phyloP scores from a whole-genome alignment of 108 stramenopile species.

The Stephanodiscus minutulus region DNA sequence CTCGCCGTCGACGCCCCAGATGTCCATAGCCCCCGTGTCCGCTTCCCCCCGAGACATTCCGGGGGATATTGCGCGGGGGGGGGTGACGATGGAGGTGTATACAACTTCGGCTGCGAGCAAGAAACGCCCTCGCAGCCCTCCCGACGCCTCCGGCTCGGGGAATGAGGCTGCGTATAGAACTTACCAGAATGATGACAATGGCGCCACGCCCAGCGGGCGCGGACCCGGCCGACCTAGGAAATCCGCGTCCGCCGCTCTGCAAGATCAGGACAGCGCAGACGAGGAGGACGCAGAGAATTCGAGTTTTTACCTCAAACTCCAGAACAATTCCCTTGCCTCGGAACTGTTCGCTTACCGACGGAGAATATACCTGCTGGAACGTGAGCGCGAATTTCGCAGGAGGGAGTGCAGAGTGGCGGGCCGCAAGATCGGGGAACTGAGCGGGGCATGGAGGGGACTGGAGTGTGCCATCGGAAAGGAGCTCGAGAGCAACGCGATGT shows the following conservation, averaged over 20 bases:
- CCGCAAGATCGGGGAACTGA: slow-evolving; percentile 33
- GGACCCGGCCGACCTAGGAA: slow-evolving; percentile 23
- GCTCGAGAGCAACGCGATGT: slow-evolving; percentile 9
- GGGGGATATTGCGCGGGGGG: slow-evolving; percentile 6
- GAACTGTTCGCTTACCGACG: slow-evolving; percentile 69
- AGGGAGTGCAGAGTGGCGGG: slow-evolving; percentile 58
- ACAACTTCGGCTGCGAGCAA: slow-evolving; percentile 14
- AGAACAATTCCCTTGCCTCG: slow-evolving; percentile 74
- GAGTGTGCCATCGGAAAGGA: slow-evolving; percentile 40
- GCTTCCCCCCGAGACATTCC: slow-evolving; percentile 14
- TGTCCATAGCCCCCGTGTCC: slow-evolving; percentile 8
- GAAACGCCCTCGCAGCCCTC: slow-evolving; percentile 41
- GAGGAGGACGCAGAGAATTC: slow-evolving; percentile 63
- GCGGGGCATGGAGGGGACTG: slow-evolving; percentile 37
- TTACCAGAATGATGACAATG: slow-evolving; percentile 1
- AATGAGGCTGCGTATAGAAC: slow-evolving; percentile 27
- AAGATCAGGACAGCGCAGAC: slow-evolving; percentile 29
- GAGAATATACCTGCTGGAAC: slow-evolving; percentile 54
- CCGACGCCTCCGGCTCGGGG: slow-evolving; percentile 24
- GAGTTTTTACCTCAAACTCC: slow-evolving; percentile 75
- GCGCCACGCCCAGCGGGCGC: slow-evolving; percentile 34
- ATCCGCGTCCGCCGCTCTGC: slow-evolving; percentile 7
- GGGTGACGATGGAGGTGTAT: slow-evolving; percentile 8
- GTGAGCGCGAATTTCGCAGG: slow-evolving; percentile 73
- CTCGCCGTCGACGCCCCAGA: background rate